A percentile compares a stretch with the other conserved stretches of the same genome.
phyloP scores from a whole-genome alignment of 768 basidiomycete species.

The Mycena olivaceomarginata region DNA sequence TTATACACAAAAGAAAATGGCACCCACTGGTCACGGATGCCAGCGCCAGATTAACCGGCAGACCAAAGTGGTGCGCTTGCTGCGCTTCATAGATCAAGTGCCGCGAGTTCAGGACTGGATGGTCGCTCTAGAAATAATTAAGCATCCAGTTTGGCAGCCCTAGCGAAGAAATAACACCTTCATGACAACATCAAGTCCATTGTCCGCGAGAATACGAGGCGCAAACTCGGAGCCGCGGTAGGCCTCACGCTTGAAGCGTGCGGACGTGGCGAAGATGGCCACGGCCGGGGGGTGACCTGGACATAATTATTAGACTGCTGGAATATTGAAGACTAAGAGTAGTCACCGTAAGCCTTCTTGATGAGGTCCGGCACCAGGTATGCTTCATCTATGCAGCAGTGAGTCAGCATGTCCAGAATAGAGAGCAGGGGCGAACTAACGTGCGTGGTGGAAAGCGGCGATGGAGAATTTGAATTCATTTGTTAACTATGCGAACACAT shows the following conservation, averaged over 20 bases:
- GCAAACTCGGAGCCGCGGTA: constrained; percentile 90
- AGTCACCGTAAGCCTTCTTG: constrained; percentile 78
- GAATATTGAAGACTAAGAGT: not conserved
- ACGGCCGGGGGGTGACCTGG: constrained; percentile 76
- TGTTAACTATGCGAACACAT: constrained; percentile 66
- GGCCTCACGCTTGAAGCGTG: constrained; percentile 69
- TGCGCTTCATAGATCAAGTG: constrained; percentile 84
- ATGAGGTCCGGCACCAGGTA: constrained; percentile 87
- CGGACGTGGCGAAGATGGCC: constrained; percentile 84
- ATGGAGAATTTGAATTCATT: constrained; percentile 90
- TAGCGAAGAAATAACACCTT: constrained; percentile 68
- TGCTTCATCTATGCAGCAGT: constrained; percentile 68
- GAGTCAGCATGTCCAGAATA: not conserved
- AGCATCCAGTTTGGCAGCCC: not conserved
- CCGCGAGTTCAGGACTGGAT: constrained; percentile 76
- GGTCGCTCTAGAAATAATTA: constrained; percentile 65
- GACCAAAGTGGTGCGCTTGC: constrained; percentile 80
- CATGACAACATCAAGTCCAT: constrained; percentile 84
- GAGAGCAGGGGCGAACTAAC: constrained; percentile 9
- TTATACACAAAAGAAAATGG: not conserved
- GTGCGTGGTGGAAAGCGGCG: constrained; percentile 86
- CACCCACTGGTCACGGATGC: constrained; percentile 55
- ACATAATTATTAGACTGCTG: constrained; percentile 64
- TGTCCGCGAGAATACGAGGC: constrained; percentile 82
- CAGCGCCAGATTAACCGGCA: constrained; percentile 71